Evolutionary conservation across 164 flowering plant species (phyloP).

Genomic region (Echeveria elegans): DNA sequence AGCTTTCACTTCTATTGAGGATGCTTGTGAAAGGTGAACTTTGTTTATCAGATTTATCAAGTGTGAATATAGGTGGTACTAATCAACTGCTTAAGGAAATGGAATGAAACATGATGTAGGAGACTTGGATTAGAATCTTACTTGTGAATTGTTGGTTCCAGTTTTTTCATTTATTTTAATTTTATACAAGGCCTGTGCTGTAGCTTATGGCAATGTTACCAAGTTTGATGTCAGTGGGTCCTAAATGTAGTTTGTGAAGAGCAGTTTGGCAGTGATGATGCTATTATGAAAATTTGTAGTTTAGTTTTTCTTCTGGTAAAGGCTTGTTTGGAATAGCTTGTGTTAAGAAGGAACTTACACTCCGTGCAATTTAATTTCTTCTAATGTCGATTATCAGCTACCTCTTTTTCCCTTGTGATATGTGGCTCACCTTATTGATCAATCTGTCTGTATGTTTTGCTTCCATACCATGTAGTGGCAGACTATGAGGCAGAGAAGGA

Average conservation of each 20-base stretch:
- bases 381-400: background rate
- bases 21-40: slow-evolving; percentile 89
- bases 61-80: background rate
- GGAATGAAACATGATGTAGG: no score
- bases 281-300: no score
- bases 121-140: no score
- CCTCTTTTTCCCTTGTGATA: background rate
- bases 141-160: no score
- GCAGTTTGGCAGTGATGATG: background rate
- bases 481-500: slow-evolving; percentile 99
- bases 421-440: background rate
- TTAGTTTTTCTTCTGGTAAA: background rate
- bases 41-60: background rate
- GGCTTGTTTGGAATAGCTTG: background rate
- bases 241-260: no score
- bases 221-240: no score
- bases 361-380: background rate
- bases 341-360: background rate
- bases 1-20: slow-evolving; percentile 87
- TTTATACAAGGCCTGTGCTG: no score
- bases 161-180: no score
- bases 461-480: slow-evolving; percentile 97
- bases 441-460: slow-evolving; percentile 10
- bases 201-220: no score
- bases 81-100: no score